Evolutionary conservation across 2,329 filamentous ascomycete genomes (phyloP), one percentile per base, ranked within the genome.

Genomic region (Dichotomopilus funicola): DNA sequence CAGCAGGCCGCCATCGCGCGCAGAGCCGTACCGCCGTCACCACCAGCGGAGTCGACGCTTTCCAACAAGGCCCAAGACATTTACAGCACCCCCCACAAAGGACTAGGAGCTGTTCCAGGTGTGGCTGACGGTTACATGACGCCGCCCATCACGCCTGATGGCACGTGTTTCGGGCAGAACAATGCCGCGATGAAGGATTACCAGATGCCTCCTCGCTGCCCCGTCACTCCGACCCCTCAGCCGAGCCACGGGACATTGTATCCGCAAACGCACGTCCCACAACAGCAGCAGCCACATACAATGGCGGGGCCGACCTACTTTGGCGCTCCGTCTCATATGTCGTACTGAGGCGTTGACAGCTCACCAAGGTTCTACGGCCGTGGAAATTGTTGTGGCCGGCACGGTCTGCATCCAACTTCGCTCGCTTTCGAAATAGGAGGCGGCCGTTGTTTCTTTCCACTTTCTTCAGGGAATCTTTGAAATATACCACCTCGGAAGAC

Each of bases 71-170:
- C 75, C 41, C 77, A 80, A 61, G 75, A 82, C 67, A 81, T 85
- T 61, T 89, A 88, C 67, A 87, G 84, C 72, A 94, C 89, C 12
- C 89, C 89, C 11, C 85, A 89, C 66, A 92, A 92, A 75, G 81
- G 80, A 49, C 82, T 85, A 58, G 85, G 83, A 61, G 76, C 80
- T 51, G 72, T 75, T n/a, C 74, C 81, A 51, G 77, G 77, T 51
- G 79, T 84, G 61, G 82, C 84, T 40, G 81, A 89, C 62, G 89
- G 89, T 56, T 91, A 91, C 71, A 80, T 91, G 62, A 94, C 89
- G 12, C 89, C 89, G 33, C 89, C 89, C 1, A 92, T 94, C 68
- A 94, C 89, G 0, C 89, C 89, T 4, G 89, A 92, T 59, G 81
- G 83, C 6, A 76, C 80, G 51, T 76, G 74, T 63, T 83, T 83